Evolutionary conservation across 2,329 filamentous ascomycete species (phyloP), one percentile per base, ranked within the genome.

Genomic region (Neonectria coccinea): DNA sequence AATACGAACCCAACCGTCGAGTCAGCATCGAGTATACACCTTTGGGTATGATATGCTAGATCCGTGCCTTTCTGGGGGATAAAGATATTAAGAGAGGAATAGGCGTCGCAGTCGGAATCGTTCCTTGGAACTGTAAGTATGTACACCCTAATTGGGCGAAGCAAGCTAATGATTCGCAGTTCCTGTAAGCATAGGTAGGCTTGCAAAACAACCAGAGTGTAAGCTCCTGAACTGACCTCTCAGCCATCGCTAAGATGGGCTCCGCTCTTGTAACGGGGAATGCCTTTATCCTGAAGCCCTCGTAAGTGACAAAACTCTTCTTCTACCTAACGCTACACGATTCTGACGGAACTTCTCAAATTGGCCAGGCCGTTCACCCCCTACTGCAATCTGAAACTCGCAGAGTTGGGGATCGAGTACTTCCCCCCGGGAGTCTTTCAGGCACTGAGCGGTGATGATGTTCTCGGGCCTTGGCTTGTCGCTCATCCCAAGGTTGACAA

Each of bases 371-470:
- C 85, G 0, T 88, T 84, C 74, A 87, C 87, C 0, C 86, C 86
- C 0, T 89, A 88, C 76, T 82, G 81, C 3, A 78, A 79, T 5
- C 79, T 91, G 47, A 91, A 91, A 75, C 72, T 88, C 18, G 84
- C 81, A 12, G 87, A 90, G 75, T 74, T 91, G 2, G 86, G 82
- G 0, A 81, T 85, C 61, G 73, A 83, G 27, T 79, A 89, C 76
- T 87, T 90, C 75, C 87, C 87, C 2, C 83, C 86, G 1, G 89
- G 88, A 47, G 86, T 91, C n/a, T 73, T 90, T 2, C 88, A 90
- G 71, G 85, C 81, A 1, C 76, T 91, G 2, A 85, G 85, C 57
- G 89, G 88, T 5, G 86, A 86, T 55, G 88, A 90, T 68, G 79
- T 82, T 50, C 83, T 91, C 5, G 88, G 88, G 5, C 86, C 85